Percentiles rank a stretch among this genome's conserved stretches.
phyloP scores from a whole-genome alignment of 1,284 basidiomycete genomes.

The Serendipita sp. region DNA sequence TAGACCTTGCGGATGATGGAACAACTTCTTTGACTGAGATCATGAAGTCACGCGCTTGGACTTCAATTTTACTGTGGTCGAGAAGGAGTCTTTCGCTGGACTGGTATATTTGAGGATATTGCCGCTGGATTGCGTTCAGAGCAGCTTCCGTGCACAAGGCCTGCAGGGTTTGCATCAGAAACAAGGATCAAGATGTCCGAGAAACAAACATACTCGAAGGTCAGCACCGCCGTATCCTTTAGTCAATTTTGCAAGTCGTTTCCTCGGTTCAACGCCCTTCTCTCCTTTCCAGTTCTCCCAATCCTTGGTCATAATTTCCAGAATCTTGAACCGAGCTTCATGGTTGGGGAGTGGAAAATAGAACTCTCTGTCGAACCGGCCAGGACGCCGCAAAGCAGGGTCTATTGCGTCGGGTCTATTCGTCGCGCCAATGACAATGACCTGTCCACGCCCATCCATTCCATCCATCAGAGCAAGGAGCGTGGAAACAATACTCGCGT shows the following conservation, averaged over 20 bases:
- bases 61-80: slow-evolving; percentile 73
- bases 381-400: slow-evolving; percentile 86
- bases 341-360: slow-evolving; percentile 88
- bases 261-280: slow-evolving; percentile 39
- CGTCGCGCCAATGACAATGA: slow-evolving; percentile 81
- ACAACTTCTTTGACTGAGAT: slow-evolving; percentile 93
- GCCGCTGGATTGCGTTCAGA: slow-evolving; percentile 87
- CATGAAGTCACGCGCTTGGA: slow-evolving; percentile 92
- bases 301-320: slow-evolving; percentile 80
- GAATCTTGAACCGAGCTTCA: slow-evolving; percentile 77
- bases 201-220: slow-evolving; percentile 51
- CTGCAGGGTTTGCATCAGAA: slow-evolving; percentile 25
- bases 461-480: slow-evolving; percentile 97
- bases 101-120: slow-evolving; percentile 97
- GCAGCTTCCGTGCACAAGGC: slow-evolving; percentile 94
- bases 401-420: slow-evolving; percentile 96
- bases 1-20: slow-evolving; percentile 86
- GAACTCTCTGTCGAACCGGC: slow-evolving; percentile 95
- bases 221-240: slow-evolving; percentile 99
- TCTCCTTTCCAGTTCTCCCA: slow-evolving; percentile 75
- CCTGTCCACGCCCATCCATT: slow-evolving; percentile 89
- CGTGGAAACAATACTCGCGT: slow-evolving; percentile 94
- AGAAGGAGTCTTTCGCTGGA: slow-evolving; percentile 76
- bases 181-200: slow-evolving; percentile 4
- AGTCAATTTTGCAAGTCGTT: slow-evolving; percentile 74